phyloP scores from a whole-genome alignment of 2,329 filamentous ascomycete species.

The Exophiala calicioides region DNA sequence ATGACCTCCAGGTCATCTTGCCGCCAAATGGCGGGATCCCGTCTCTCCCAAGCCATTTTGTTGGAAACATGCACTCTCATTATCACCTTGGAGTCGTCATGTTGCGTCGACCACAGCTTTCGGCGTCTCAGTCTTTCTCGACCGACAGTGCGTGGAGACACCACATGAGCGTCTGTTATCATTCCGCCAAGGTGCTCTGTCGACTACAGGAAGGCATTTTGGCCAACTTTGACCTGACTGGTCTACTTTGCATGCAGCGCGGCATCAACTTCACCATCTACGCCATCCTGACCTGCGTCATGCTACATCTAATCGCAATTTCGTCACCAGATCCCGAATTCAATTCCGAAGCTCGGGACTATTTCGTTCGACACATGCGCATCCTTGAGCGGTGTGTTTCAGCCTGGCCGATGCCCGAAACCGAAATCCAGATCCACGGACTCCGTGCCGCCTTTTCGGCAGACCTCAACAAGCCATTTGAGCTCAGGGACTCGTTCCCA shows the following conservation, averaged over 20 bases:
- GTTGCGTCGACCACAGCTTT: conserved; percentile 82
- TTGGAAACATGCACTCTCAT: conserved; percentile 87
- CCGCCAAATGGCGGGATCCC: conserved; percentile 76
- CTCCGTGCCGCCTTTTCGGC: conserved; percentile 89
- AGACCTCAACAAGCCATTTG: conserved; percentile 80
- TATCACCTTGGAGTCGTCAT: conserved; percentile 84
- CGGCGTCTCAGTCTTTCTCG: conserved; percentile 70
- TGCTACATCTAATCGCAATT: conserved; percentile 87
- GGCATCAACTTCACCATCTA: conserved; percentile 98
- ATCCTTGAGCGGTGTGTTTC: conserved; percentile 82
- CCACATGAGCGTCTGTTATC: conserved; percentile 83
- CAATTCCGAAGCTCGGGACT: conserved; percentile 80
- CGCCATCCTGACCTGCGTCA: conserved; percentile 83
- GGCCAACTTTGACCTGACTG: conserved; percentile 72
- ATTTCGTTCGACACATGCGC: conserved; percentile 91
- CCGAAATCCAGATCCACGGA: conserved; percentile 85
- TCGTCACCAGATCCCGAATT: conserved; percentile 90
- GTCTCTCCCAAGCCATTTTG: conserved; percentile 81
- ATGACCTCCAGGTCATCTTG: conserved; percentile 75
- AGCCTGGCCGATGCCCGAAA: conserved; percentile 84
- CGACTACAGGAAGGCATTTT: conserved; percentile 82
- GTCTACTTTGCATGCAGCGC: conserved; percentile 86
- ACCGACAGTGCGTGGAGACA: conserved; percentile 78
- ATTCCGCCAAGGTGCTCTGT: conserved; percentile 80
- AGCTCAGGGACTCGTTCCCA: conserved; percentile 82